phyloP scores from a whole-genome alignment of 768 basidiomycete species.

The Boletus insuetus region DNA sequence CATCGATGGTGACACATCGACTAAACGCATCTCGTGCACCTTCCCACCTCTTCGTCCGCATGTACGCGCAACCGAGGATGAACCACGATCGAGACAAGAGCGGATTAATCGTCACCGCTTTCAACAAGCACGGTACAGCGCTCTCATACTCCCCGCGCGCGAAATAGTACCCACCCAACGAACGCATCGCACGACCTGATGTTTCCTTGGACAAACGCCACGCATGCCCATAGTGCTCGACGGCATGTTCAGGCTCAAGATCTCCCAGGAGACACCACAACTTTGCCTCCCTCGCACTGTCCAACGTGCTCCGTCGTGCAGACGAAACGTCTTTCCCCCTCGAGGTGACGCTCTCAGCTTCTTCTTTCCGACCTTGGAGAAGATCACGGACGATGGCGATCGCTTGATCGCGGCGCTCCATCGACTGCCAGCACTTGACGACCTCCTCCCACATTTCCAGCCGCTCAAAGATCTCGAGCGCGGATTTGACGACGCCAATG shows the following conservation, averaged over 20 bases:
- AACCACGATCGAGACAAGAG: constrained; percentile 90
- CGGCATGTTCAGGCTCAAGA: constrained; percentile 69
- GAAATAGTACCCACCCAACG: constrained; percentile 84
- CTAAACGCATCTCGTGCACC: constrained; percentile 80
- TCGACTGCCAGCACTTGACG: constrained; percentile 78
- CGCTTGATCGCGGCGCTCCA: constrained; percentile 79
- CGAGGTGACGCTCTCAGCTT: constrained; percentile 68
- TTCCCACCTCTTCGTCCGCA: constrained; percentile 81
- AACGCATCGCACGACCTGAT: constrained; percentile 89
- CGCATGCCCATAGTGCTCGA: constrained; percentile 74
- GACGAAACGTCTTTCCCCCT: constrained; percentile 53
- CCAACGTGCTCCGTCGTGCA: constrained; percentile 44
- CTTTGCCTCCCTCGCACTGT: constrained; percentile 79
- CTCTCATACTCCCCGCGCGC: constrained; percentile 58
- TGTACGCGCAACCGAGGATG: constrained; percentile 87
- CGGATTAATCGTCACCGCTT: constrained; percentile 86
- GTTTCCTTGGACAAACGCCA: constrained; percentile 80
- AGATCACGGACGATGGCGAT: constrained; percentile 81
- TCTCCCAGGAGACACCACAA: constrained; percentile 95
- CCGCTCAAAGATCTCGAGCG: constrained; percentile 89
- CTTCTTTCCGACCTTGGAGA: constrained; percentile 79
- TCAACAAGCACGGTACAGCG: constrained; percentile 64
- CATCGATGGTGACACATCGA: constrained; percentile 86
- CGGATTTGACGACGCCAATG: constrained; percentile 85
- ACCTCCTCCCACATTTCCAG: constrained; percentile 99